Evolutionary conservation across 2,329 filamentous ascomycete species (phyloP).

Genomic region (Arthrobotrys megalospora): DNA sequence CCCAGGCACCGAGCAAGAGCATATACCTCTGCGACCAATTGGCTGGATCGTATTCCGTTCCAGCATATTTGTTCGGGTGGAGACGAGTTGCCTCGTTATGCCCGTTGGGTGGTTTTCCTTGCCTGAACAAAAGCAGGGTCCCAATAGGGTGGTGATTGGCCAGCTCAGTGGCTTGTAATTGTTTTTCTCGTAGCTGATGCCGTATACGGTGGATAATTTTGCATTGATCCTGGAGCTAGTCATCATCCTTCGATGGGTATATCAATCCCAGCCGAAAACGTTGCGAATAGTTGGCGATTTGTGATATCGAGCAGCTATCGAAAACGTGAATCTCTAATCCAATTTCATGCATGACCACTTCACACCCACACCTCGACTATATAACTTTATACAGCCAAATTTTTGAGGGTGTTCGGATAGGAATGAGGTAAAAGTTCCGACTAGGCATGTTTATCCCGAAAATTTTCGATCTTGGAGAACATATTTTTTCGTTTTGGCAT

Average conservation of each 20-base stretch:
- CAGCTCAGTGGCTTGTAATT: neutral
- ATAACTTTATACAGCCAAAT: neutral
- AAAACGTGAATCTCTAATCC: constrained; percentile 1
- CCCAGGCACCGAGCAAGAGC: constrained; percentile 22
- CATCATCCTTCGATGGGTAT: neutral
- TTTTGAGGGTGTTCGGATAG: neutral
- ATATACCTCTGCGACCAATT: constrained; percentile 5
- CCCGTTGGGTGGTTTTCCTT: constrained; percentile 40
- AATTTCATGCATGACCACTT: constrained; percentile 38
- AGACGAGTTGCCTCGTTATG: constrained; percentile 51
- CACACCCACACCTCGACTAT: constrained; percentile 30
- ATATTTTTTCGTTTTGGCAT: constrained; percentile 13
- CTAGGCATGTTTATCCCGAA: constrained; percentile 18
- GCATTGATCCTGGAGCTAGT: constrained; percentile 27
- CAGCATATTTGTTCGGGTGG: constrained; percentile 33
- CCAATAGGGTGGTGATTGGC: constrained; percentile 46
- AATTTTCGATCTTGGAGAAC: constrained; percentile 12
- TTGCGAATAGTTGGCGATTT: constrained; percentile 26
- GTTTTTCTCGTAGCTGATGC: constrained; percentile 31
- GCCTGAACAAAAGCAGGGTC: constrained; percentile 30
- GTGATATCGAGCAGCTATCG: constrained; percentile 32
- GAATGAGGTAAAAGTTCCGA: constrained; percentile 34
- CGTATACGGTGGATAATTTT: constrained; percentile 36
- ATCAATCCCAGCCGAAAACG: constrained; percentile 3
- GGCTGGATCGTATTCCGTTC: constrained; percentile 28